Conservation (phyloP, 768 basidiomycete genomes). For the Gyrodon lividus region DNA sequence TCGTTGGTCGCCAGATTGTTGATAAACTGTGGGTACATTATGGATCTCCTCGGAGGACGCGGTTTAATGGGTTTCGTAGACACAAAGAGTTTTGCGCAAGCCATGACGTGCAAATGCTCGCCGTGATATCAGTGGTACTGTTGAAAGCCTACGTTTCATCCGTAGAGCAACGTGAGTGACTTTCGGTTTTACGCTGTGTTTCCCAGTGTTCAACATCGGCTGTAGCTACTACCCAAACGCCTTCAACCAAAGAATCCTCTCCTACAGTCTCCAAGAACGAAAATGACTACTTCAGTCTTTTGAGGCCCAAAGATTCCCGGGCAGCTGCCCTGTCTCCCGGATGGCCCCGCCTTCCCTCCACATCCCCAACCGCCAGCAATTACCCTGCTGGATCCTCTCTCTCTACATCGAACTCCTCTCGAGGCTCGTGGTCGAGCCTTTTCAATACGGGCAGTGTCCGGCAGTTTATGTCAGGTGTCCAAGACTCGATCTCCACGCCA, state of each 20-base stretch:
- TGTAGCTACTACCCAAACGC: slow-evolving; percentile 8
- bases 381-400: slow-evolving; percentile 39
- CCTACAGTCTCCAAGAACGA: slow-evolving; percentile 27
- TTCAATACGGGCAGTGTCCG: slow-evolving; percentile 67
- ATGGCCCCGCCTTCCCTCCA: slow-evolving; percentile 49
- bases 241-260: slow-evolving; percentile 18
- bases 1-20: slow-evolving; percentile 39
- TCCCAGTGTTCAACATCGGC: neutral
- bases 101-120: slow-evolving; percentile 80
- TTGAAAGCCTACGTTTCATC: slow-evolving; percentile 42
- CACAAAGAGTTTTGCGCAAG: slow-evolving; percentile 41
- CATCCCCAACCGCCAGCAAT: slow-evolving; percentile 41
- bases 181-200: neutral
- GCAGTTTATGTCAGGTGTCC: slow-evolving; percentile 64
- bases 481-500: slow-evolving; percentile 47
- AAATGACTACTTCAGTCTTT: slow-evolving; percentile 59
- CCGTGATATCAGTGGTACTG: slow-evolving; percentile 70
- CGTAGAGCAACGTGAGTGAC: slow-evolving; percentile 15
- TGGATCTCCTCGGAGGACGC: neutral
- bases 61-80: slow-evolving; percentile 29
- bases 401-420: slow-evolving; percentile 59
- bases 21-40: slow-evolving; percentile 45
- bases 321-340: slow-evolving; percentile 45
- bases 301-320: slow-evolving; percentile 36
- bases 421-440: slow-evolving; percentile 79